Evolutionary conservation across 2,329 filamentous ascomycete genomes (phyloP).

Genomic region (Sclerotinia borealis): DNA sequence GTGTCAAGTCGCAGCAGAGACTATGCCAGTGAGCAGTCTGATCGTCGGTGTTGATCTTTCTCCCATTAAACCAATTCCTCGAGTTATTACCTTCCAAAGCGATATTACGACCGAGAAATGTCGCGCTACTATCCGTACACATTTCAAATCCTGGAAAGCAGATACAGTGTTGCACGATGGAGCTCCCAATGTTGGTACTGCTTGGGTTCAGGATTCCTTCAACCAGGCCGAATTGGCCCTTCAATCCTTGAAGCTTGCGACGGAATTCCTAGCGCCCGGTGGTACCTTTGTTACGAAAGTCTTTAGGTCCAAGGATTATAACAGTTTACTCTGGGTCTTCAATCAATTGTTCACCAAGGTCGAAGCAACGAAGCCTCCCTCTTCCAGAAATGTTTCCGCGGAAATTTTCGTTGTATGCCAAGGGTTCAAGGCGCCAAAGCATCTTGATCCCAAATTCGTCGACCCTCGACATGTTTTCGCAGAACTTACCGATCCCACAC

Average conservation of each 20-base stretch:
- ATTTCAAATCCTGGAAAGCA: constrained; percentile 93
- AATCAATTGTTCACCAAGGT: constrained; percentile 94
- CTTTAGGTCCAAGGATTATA: constrained; percentile 96
- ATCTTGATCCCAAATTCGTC: constrained; percentile 85
- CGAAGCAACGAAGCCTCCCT: constrained; percentile 94
- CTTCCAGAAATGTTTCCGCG: constrained; percentile 90
- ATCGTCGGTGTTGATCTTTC: constrained; percentile 92
- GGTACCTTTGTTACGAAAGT: constrained; percentile 97
- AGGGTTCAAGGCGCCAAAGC: constrained; percentile 92
- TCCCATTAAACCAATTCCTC: constrained; percentile 92
- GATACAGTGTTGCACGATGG: constrained; percentile 95
- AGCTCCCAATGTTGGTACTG: constrained; percentile 94
- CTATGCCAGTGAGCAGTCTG: constrained; percentile 83
- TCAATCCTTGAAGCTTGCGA: constrained; percentile 86
- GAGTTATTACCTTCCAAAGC: constrained; percentile 91
- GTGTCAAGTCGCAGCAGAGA: constrained; percentile 94
- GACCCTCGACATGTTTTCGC: constrained; percentile 88
- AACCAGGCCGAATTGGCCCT: constrained; percentile 91
- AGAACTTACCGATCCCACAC: constrained; percentile 75
- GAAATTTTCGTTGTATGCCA: constrained; percentile 98
- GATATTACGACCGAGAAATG: constrained; percentile 98
- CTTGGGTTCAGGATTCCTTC: constrained; percentile 98
- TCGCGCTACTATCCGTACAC: constrained; percentile 77
- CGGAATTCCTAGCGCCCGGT: constrained; percentile 82
- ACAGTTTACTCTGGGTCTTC: constrained; percentile 92